These are phyloP conservation scores for Penicillium roqueforti DNA, from an alignment of 495 filamentous ascomycete species.

Conservation along the genomic window DNA sequence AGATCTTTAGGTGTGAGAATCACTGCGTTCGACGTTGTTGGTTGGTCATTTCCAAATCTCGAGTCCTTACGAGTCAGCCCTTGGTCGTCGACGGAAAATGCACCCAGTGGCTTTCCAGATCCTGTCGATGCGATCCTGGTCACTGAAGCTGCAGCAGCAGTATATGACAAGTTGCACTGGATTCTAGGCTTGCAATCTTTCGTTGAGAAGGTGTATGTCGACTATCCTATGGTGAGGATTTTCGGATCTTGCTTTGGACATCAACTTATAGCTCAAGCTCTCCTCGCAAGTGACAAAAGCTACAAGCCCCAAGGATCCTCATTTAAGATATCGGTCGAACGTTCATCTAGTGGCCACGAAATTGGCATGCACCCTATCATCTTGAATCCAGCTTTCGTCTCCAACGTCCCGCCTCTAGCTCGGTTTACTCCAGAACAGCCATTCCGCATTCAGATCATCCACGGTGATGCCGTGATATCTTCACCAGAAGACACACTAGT, in stretches of 20 bases:
- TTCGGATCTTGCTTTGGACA: slow-evolving; percentile 35
- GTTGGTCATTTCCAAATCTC: slow-evolving; percentile 13
- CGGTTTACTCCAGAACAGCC: slow-evolving; percentile 3
- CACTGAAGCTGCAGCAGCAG: slow-evolving; percentile 19
- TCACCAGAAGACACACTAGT: not conserved
- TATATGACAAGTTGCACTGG: slow-evolving; percentile 19
- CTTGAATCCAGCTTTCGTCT: slow-evolving; percentile 15
- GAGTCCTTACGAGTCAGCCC: not conserved
- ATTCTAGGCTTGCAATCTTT: slow-evolving; percentile 12
- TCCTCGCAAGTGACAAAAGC: slow-evolving; percentile 9
- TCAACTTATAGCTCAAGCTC: slow-evolving; percentile 27
- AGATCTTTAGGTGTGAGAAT: slow-evolving; percentile 7
- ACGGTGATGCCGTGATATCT: slow-evolving; percentile 25
- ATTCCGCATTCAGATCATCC: slow-evolving; percentile 25
- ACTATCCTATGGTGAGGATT: slow-evolving; percentile 30
- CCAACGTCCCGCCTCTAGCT: slow-evolving; percentile 4
- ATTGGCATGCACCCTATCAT: slow-evolving; percentile 20
- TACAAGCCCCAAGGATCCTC: slow-evolving; percentile 4
- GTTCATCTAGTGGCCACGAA: slow-evolving; percentile 17
- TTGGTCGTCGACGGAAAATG: not conserved
- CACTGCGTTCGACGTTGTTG: slow-evolving; percentile 20
- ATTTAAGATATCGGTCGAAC: slow-evolving; percentile 10
- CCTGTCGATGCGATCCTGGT: slow-evolving; percentile 22
- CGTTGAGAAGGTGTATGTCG: slow-evolving; percentile 19
- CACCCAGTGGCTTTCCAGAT: not conserved